Evolutionary conservation across 805 yeast species (phyloP), one percentile per base, ranked within the genome.

Genomic region (Saccharomycopsis oosterbeekiorum): DNA sequence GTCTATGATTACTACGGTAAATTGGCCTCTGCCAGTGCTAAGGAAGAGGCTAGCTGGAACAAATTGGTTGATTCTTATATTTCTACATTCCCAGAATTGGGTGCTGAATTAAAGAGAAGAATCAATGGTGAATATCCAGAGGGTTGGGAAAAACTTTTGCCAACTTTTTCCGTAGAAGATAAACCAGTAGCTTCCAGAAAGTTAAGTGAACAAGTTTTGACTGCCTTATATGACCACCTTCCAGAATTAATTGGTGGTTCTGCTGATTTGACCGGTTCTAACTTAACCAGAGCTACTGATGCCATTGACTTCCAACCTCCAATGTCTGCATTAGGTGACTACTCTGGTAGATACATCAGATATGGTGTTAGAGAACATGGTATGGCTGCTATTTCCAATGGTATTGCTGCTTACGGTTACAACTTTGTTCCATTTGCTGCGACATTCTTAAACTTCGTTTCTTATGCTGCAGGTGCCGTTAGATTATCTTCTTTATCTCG

Each of bases 351-450:
- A 74, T 93, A 93, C 80, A 81, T 93, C 76, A 87, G 97, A 80
- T 93, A 86, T 75, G 99, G 99, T 85, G 97, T 93, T 67, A 88
- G 99, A 79, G 99, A 93, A 82, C 98, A 94, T 78, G 97, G 89
- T 76, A 91, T 93, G 97, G 97, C 97, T 79, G 97, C 97, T 67
- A 88, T 92, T 75, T 82, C 92, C 84, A 93, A 94, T 78, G 99
- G 99, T 86, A 88, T 93, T 69, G 81, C 94, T 63, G 97, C 97
- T 60, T 93, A 78, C 72, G 85, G 85, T 66, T 88, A 88, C 66
- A 89, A 89, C 79, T 84, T 80, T 82, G 88, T 85, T 76, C 86
- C 91, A 69, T 92, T 85, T 79, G 97, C 97, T 75, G 98, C 97
- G 78, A 93, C 99, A 72, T 93, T 93, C 91, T 82, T 93, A 76